Evolutionary conservation across 116 monocot genomes (phyloP).

Genomic region (Papilionanthe hybrid): DNA sequence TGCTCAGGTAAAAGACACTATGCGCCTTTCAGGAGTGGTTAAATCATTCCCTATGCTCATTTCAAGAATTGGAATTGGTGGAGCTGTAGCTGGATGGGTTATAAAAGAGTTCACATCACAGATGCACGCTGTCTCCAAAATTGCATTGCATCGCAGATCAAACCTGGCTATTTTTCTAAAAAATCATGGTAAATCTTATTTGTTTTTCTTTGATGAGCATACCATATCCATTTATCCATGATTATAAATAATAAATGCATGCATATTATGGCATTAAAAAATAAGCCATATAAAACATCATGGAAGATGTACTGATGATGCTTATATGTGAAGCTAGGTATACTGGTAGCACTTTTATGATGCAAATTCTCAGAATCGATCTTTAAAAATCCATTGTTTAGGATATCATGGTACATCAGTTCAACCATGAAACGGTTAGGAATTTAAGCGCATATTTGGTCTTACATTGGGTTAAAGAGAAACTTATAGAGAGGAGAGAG

Average conservation of each 20-base stretch:
- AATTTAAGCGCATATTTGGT: neutral
- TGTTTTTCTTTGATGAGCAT: neutral
- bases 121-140: constrained; percentile 79
- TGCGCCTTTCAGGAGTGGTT: constrained; percentile 79
- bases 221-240: constrained; percentile 3
- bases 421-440: neutral
- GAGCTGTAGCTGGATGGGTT: constrained; percentile 68
- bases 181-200: constrained; percentile 58
- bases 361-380: neutral
- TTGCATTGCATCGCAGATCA: constrained; percentile 70
- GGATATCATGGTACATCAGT: neutral
- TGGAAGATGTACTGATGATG: neutral
- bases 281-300: neutral
- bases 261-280: neutral
- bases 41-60: constrained; percentile 60
- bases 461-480: neutral
- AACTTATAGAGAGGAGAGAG: neutral
- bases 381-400: neutral
- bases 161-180: constrained; percentile 76
- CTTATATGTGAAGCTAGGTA: neutral
- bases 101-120: constrained; percentile 80
- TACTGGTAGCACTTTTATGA: neutral
- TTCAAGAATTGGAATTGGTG: constrained; percentile 77
- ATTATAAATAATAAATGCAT: neutral
- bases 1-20: constrained; percentile 89